phyloP scores from a whole-genome alignment of 352 stramenopile genomes.

The Pythium dissimile region DNA sequence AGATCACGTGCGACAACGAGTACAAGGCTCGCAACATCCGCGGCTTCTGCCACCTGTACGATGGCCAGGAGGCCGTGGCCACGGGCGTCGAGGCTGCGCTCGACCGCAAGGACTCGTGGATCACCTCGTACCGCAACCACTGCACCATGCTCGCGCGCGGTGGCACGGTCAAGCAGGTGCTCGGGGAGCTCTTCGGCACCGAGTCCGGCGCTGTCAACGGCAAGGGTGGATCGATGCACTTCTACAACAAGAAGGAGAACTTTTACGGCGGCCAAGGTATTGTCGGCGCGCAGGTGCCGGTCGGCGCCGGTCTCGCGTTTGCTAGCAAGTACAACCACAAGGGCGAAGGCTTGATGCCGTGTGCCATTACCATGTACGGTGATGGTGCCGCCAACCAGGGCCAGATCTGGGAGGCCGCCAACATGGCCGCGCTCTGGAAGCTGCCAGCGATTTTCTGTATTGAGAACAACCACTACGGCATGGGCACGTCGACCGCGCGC shows the following conservation, averaged over 20 bases:
- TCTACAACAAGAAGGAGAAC: conserved; percentile 98
- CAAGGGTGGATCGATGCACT: conserved; percentile 99
- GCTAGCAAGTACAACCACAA: conserved; percentile 98
- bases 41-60: conserved; percentile 99
- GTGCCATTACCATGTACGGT: conserved; percentile 97
- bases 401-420: conserved; percentile 96
- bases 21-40: conserved; percentile 99
- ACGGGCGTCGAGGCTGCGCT: conserved; percentile 97
- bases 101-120: conserved; percentile 95
- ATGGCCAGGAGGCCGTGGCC: conserved; percentile 99
- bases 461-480: conserved; percentile 99
- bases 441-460: conserved; percentile 99
- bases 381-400: conserved; percentile 99
- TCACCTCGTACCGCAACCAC: conserved; percentile 99
- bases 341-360: conserved; percentile 87
- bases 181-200: conserved; percentile 97
- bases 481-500: conserved; percentile 98
- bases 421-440: conserved; percentile 99
- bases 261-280: conserved; percentile 99
- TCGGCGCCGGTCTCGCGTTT: conserved; percentile 98
- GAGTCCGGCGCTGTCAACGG: conserved; percentile 86
- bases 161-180: conserved; percentile 89
- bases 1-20: conserved; percentile 99
- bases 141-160: conserved; percentile 95
- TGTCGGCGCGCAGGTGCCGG: conserved; percentile 97